Evolutionary conservation across 768 basidiomycete species (phyloP).

Genomic region (Tephrocybe sp.): DNA sequence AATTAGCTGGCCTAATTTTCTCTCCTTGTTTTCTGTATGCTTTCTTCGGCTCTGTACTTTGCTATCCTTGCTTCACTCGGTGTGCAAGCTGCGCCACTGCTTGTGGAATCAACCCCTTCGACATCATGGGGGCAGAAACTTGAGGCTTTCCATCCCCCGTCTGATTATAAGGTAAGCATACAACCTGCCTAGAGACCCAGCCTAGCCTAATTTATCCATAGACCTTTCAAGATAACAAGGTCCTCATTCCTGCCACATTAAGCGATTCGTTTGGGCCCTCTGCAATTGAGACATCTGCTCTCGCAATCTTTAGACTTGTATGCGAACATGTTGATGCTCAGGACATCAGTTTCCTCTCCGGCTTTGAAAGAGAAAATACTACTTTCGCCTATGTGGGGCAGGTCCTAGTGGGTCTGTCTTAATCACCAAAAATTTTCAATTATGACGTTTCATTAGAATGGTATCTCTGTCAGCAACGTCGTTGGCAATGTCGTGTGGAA

Average conservation of each 20-base stretch:
- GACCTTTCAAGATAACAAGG: not conserved
- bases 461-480: constrained; percentile 30
- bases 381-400: constrained; percentile 25
- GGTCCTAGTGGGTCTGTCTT: constrained; percentile 13
- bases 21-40: not conserved
- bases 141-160: not conserved
- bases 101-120: not conserved
- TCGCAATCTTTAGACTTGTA: not conserved
- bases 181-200: not conserved
- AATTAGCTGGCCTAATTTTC: not conserved
- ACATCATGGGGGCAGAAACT: not conserved
- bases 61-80: not conserved
- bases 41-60: not conserved
- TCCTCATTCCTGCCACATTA: not conserved
- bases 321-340: not conserved
- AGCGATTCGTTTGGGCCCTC: not conserved
- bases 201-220: not conserved
- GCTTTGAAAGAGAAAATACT: constrained; percentile 14
- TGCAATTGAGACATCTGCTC: not conserved
- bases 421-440: not conserved
- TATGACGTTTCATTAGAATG: constrained; percentile 20
- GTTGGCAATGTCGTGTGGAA: constrained; percentile 34
- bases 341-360: constrained; percentile 6
- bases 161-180: not conserved
- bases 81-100: not conserved